Conservation (phyloP, 106 monocot species). For the Hemerocallis citrina region DNA sequence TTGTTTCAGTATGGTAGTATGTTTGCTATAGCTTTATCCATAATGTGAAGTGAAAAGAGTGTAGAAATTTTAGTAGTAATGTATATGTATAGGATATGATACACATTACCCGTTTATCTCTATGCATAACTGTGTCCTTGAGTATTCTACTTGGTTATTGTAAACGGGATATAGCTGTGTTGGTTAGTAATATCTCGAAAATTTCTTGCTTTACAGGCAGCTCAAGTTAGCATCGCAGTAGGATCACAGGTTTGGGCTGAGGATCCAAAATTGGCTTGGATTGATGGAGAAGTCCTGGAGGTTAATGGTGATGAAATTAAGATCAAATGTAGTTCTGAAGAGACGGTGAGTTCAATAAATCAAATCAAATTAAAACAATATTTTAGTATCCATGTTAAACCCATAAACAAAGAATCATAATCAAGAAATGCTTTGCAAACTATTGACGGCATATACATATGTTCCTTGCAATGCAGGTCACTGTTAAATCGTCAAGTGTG, state of each 20-base stretch:
- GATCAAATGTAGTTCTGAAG: slow-evolving; percentile 42
- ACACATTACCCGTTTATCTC: background rate
- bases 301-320: slow-evolving; percentile 50
- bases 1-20: too few relatives aligned
- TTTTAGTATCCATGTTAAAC: background rate
- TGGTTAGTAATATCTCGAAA: background rate
- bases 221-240: slow-evolving; percentile 33
- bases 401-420: background rate
- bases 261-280: slow-evolving; percentile 73
- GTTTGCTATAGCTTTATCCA: too few relatives aligned
- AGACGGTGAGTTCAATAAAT: slow-evolving; percentile 35
- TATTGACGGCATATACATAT: background rate
- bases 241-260: slow-evolving; percentile 81
- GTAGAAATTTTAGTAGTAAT: too few relatives aligned
- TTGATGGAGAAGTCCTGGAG: slow-evolving; percentile 66
- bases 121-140: background rate
- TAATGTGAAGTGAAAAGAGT: too few relatives aligned
- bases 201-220: slow-evolving; percentile 29
- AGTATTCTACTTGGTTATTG: background rate
- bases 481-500: slow-evolving; percentile 14
- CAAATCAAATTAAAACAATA: background rate
- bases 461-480: slow-evolving; percentile 9
- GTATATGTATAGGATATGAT: background rate
- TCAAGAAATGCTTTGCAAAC: background rate
- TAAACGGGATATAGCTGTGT: background rate